Base-by-base conservation (phyloP, 2,329 filamentous ascomycete species). In the Calonectria multiphialidica region DNA sequence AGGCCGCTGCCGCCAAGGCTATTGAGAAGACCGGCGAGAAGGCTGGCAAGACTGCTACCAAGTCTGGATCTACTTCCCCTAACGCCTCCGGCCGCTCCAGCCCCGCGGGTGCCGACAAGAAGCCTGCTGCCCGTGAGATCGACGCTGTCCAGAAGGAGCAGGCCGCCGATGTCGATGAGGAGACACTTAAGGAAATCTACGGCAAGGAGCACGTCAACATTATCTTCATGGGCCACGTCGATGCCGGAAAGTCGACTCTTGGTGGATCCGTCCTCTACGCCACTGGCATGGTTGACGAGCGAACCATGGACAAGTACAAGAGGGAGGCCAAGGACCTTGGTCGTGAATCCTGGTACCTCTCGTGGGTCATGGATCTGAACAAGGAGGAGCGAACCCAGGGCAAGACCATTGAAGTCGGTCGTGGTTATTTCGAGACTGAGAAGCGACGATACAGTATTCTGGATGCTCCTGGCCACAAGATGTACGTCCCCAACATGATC, bases 271-370 rank as follows among this genome's bases (percentile, higher is more conserved):
- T 99, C 75, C 89, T 99, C 16, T 98, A 97, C 83, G 92, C 92
- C 65, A 98, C 96, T 6, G 97, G 97, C 72, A 99, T 98, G 97
- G 97, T 99, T n/a, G 97, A 99, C 81, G 95, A 99, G 86, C 92
- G 97, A 83, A 99, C 97, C 42, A 91, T 99, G 89, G 97, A 99
- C 66, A 99, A 99, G 86, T 98, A 98, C 89, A 98, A 96, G 90
- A 92, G 91, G 79, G 97, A 99, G 81, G 96, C 97, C 63, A 98
- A 98, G 88, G 97, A 98, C 13, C 90, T 97, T 76, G 97, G 97
- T 66, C 94, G 96, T 87, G 97, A 98, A 87, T 98, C 96, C 4
- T 99, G 97, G 97, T 99, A 98, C 84, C 90, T 99, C 25, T 99
- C 97, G 50, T 99, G 97, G 97, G 97, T 96, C 73, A 90, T 99